Evolutionary conservation across 1,284 basidiomycete genomes (phyloP).

Genomic region (Cryptococcus jaspeensis): DNA sequence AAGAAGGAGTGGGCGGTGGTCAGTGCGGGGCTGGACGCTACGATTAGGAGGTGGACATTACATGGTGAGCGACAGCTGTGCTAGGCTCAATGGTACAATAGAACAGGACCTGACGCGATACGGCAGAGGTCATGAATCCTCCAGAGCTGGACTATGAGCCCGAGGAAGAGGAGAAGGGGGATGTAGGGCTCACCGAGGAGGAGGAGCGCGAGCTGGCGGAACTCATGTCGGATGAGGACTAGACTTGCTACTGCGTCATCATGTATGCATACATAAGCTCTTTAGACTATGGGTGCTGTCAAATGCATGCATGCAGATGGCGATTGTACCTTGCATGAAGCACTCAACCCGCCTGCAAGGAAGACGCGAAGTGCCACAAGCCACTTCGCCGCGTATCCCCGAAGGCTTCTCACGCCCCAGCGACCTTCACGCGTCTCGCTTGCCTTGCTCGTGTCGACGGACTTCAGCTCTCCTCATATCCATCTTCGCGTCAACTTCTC

Average conservation of each 20-base stretch:
- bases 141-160: constrained; percentile 28
- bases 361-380: no score
- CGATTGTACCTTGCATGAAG: no score
- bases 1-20: constrained; percentile 68
- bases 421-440: no score
- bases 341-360: no score
- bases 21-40: constrained; percentile 78
- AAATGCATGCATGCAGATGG: no score
- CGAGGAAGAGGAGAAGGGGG: constrained; percentile 17
- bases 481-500: neutral
- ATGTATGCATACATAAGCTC: no score
- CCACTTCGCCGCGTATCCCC: no score
- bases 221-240: constrained; percentile 61
- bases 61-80: constrained; percentile 60
- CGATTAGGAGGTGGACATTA: constrained; percentile 76
- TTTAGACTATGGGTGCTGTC: no score
- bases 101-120: neutral
- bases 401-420: no score
- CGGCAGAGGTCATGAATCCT: constrained; percentile 41
- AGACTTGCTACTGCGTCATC: neutral
- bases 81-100: neutral
- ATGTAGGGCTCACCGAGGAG: constrained; percentile 45
- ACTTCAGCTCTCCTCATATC: no score
- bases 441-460: no score
- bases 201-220: constrained; percentile 67